Evolutionary conservation across 345 rosid species (phyloP).

Genomic region (Rubroshorea leprosula): DNA sequence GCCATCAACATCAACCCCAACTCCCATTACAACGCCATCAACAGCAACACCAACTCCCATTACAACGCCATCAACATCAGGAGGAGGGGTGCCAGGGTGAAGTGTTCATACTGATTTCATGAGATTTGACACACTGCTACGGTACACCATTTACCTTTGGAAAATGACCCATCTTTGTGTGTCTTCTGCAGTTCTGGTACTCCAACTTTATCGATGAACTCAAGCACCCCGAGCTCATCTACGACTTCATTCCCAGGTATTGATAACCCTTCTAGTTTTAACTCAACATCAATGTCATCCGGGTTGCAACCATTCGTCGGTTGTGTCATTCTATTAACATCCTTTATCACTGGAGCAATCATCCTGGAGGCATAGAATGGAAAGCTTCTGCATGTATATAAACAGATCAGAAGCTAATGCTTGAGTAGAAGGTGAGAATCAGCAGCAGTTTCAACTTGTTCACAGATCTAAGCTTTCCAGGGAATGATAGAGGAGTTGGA

Average conservation of each 20-base stretch:
- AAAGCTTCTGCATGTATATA: conserved; percentile 18
- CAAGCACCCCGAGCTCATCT: conserved; percentile 39
- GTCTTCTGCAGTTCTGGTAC: conserved; percentile 28
- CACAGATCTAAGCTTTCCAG: background rate
- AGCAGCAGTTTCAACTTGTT: conserved; percentile 7
- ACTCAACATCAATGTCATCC: conserved; percentile 33
- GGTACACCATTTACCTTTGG: background rate
- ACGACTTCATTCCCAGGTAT: conserved; percentile 26
- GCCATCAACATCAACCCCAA: conserved; percentile 22
- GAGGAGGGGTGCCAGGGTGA: conserved; percentile 42
- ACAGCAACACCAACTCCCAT: conserved; percentile 13
- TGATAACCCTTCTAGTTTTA: conserved; percentile 30
- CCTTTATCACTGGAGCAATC: conserved; percentile 23
- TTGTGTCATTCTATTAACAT: conserved; percentile 23
- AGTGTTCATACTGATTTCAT: conserved; percentile 6
- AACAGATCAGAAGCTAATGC: conserved; percentile 13
- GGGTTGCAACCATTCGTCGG: conserved; percentile 19
- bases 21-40: conserved; percentile 24
- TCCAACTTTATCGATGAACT: conserved; percentile 46
- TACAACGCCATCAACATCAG: conserved; percentile 38
- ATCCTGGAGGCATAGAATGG: conserved; percentile 17
- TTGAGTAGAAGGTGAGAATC: conserved; percentile 8
- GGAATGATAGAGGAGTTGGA: background rate
- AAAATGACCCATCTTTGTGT: background rate
- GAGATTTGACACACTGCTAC: background rate